These are phyloP conservation scores for Rhodotorula sp. DNA, from an alignment of 1,284 basidiomycete genomes.

Conservation along the genomic window DNA sequence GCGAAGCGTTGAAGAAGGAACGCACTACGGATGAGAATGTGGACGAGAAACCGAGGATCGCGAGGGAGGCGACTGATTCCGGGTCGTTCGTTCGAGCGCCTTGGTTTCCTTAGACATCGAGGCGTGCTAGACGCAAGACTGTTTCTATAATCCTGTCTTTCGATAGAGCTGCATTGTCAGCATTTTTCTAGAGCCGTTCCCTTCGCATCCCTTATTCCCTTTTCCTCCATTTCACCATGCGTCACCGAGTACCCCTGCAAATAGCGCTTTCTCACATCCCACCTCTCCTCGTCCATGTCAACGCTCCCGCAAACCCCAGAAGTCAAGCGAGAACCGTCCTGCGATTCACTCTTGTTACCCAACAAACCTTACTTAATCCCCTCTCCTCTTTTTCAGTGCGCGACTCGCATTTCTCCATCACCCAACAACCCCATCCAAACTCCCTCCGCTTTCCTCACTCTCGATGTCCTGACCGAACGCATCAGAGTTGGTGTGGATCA, in stretches of 20 bases:
- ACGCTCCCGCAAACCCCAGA: no score
- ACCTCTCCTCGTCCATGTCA: no score
- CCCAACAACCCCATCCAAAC: constrained; percentile 41
- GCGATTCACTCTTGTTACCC: not conserved
- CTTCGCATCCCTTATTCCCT: not conserved
- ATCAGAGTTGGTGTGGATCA: constrained; percentile 44
- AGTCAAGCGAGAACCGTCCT: no score
- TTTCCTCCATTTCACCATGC: not conserved
- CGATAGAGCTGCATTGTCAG: not conserved
- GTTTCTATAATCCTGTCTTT: no score
- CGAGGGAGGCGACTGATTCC: constrained; percentile 2
- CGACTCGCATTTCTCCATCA: constrained; percentile 31
- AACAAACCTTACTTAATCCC: constrained; percentile 9
- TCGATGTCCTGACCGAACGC: constrained; percentile 46
- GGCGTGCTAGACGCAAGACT: no score
- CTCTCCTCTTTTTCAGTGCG: constrained; percentile 26
- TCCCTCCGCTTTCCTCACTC: constrained; percentile 29
- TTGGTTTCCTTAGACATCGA: no score
- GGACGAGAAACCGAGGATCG: constrained; percentile 1
- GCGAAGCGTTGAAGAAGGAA: constrained; percentile 14
- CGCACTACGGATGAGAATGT: not conserved
- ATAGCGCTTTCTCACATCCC: no score
- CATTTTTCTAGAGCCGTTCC: not conserved
- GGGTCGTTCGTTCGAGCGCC: not conserved
- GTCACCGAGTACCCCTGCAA: no score